Percentiles rank a stretch among this genome's conserved stretches.
These are phyloP conservation scores for Cladosporium cucumerinum DNA, from an alignment of 2,329 filamentous ascomycete genomes.

Conservation along the genomic window DNA sequence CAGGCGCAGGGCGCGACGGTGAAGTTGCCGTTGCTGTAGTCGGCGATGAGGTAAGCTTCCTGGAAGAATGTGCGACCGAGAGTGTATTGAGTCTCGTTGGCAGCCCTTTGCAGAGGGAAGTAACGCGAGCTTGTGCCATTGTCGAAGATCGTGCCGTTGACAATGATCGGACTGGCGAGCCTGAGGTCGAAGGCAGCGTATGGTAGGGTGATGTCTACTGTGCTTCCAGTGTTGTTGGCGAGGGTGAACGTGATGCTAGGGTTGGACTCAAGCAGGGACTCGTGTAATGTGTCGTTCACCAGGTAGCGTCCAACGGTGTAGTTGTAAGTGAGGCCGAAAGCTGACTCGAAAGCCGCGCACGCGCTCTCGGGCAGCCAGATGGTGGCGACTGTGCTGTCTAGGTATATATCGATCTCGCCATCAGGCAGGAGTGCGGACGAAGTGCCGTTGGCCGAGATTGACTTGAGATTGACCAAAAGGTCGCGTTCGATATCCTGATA, in stretches of 20 bases:
- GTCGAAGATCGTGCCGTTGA: constrained; percentile 21
- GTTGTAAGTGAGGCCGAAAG: constrained; percentile 37
- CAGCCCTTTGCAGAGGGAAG: constrained; percentile 36
- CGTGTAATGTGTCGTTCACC: constrained; percentile 34
- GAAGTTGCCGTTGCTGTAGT: constrained; percentile 38
- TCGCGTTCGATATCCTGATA: constrained; percentile 33
- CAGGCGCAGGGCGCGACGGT: constrained; percentile 36
- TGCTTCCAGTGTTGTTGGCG: constrained; percentile 23
- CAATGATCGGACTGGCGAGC: constrained; percentile 29
- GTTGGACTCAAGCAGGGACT: constrained; percentile 26
- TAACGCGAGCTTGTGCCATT: constrained; percentile 32
- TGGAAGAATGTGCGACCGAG: constrained; percentile 38
- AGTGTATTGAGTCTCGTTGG: constrained; percentile 35
- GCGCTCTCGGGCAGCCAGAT: constrained; percentile 57
- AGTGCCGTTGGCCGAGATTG: constrained; percentile 27
- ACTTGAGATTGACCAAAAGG: constrained; percentile 33
- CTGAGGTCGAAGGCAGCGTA: constrained; percentile 37
- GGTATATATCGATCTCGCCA: constrained; percentile 43
- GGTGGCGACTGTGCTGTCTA: constrained; percentile 64
- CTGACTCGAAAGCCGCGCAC: constrained; percentile 36
- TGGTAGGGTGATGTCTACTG: constrained; percentile 36
- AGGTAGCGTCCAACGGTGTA: constrained; percentile 31
- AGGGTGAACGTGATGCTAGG: constrained; percentile 37
- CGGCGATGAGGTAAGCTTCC: constrained; percentile 39
- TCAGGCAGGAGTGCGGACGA: constrained; percentile 29